These are phyloP conservation scores for Kentomonas sorsogonicus DNA, from an alignment of 208 protist genomes.

Conservation along the genomic window DNA sequence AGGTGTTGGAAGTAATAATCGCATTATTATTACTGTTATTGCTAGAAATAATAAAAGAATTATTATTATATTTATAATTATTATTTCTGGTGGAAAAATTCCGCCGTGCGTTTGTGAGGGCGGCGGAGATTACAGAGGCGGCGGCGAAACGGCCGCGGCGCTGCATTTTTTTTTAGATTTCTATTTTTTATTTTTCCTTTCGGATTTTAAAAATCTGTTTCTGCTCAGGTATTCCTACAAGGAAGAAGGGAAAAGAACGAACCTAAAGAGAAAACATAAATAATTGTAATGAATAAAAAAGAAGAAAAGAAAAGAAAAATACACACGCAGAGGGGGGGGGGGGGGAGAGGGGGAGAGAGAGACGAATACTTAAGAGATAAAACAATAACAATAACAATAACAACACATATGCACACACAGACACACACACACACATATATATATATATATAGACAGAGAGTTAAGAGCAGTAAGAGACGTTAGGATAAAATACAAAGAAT, in stretches of 20 bases:
- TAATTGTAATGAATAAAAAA: not conserved
- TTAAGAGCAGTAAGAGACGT: not conserved
- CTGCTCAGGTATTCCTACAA: not conserved
- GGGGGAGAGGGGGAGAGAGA: not conserved
- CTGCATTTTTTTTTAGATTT: too few species aligned
- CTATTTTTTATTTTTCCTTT: too few species aligned
- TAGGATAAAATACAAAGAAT: conserved; percentile 4
- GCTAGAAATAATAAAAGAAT: not conserved
- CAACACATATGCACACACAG: conserved; percentile 15
- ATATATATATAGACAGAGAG: not conserved
- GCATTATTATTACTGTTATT: conserved; percentile 6
- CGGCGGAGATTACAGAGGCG: too few species aligned
- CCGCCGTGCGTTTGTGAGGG: too few species aligned
- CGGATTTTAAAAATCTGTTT: too few species aligned
- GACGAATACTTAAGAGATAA: conserved; percentile 1
- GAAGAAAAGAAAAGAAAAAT: not conserved
- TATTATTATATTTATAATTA: not conserved
- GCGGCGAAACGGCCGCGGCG: too few species aligned
- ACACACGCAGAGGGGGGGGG: not conserved
- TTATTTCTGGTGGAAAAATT: too few species aligned
- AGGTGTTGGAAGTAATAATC: too few species aligned
- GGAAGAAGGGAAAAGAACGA: not conserved
- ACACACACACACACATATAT: conserved; percentile 16
- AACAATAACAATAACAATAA: too few species aligned
- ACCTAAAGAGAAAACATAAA: conserved; percentile 9